Conservation (phyloP, 768 basidiomycete species). For the Leucocoprinus birnbaumii region DNA sequence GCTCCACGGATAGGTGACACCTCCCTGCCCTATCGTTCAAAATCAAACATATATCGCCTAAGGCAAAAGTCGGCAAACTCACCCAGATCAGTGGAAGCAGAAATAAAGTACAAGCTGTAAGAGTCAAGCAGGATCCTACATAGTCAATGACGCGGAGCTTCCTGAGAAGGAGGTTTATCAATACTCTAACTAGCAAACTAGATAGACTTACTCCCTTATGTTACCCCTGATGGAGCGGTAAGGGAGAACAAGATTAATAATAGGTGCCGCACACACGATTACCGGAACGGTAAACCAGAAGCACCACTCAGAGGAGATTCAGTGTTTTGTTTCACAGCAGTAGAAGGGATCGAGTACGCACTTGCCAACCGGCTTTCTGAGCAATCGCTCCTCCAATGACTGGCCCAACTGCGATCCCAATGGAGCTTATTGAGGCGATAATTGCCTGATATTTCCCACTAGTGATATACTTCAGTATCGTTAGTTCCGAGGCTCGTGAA, state of each 20-base stretch:
- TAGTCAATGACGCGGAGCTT: slow-evolving; percentile 71
- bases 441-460: slow-evolving; percentile 81
- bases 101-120: slow-evolving; percentile 58
- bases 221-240: slow-evolving; percentile 64
- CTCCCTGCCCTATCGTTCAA: slow-evolving; percentile 42
- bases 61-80: too few relatives aligned
- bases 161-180: slow-evolving; percentile 22
- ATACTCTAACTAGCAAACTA: neutral
- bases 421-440: slow-evolving; percentile 50
- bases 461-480: neutral
- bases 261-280: slow-evolving; percentile 48
- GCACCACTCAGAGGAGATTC: slow-evolving; percentile 64
- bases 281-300: slow-evolving; percentile 72
- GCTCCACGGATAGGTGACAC: slow-evolving; percentile 69
- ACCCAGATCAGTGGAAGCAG: slow-evolving; percentile 76
- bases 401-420: slow-evolving; percentile 67
- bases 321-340: neutral
- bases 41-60: too few relatives aligned
- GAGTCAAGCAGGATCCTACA: slow-evolving; percentile 52
- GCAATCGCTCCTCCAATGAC: slow-evolving; percentile 64
- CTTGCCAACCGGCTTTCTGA: slow-evolving; percentile 58
- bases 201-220: slow-evolving; percentile 39
- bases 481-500: neutral
- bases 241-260: slow-evolving; percentile 62
- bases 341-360: slow-evolving; percentile 22